Evolutionary conservation across 169 alveolate species (phyloP).

Genomic region (Cryptosporidium sp.): DNA sequence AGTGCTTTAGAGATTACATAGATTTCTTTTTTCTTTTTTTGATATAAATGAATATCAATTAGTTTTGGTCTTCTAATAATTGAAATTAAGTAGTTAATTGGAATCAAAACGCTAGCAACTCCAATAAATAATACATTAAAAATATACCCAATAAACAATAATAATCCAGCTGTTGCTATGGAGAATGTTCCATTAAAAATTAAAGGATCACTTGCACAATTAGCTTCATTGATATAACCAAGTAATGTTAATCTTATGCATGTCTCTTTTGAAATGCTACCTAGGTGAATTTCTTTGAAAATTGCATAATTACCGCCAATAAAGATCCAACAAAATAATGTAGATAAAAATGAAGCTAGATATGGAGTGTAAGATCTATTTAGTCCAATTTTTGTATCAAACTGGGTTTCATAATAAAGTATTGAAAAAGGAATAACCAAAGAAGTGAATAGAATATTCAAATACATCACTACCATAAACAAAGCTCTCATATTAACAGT

Average conservation of each 20-base stretch:
- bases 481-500: constrained; percentile 17
- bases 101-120: constrained; percentile 36
- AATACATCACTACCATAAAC: constrained; percentile 11
- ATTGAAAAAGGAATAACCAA: constrained; percentile 54
- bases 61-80: constrained; percentile 27
- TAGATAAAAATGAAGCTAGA: constrained; percentile 14
- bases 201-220: not conserved
- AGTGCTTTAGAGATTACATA: constrained; percentile 13
- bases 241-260: constrained; percentile 17
- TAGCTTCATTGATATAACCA: constrained; percentile 9
- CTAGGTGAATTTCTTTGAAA: constrained; percentile 26
- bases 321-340: constrained; percentile 9
- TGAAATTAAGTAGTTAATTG: not conserved
- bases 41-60: constrained; percentile 3
- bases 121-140: constrained; percentile 56
- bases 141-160: constrained; percentile 48
- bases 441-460: constrained; percentile 26
- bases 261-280: not conserved
- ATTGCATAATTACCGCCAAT: constrained; percentile 44
- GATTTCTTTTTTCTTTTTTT: constrained; percentile 15
- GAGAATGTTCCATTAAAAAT: constrained; percentile 15
- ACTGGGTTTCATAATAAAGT: constrained; percentile 45
- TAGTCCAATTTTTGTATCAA: constrained; percentile 44
- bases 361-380: constrained; percentile 35
- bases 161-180: constrained; percentile 17